Conservation (phyloP, 805 yeast genomes). For the Ogataea henricii region DNA sequence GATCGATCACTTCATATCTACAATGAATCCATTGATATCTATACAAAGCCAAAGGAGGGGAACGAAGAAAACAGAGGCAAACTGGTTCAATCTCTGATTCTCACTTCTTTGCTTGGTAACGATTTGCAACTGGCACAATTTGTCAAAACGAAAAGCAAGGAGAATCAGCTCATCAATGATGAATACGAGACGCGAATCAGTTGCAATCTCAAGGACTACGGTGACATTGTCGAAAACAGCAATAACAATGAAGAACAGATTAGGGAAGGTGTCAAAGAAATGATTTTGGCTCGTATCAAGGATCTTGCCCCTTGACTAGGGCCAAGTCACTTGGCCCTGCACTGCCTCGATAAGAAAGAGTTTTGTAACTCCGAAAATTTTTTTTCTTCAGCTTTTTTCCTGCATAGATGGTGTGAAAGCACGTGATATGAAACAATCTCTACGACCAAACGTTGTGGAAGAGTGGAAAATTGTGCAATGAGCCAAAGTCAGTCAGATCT, state of each 20-base stretch:
- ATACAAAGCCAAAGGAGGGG: conserved; percentile 21
- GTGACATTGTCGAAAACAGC: conserved; percentile 29
- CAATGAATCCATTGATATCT: conserved; percentile 29
- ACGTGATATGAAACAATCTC: background rate
- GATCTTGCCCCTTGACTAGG: conserved; percentile 6
- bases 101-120: conserved; percentile 25
- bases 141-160: conserved; percentile 32
- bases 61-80: conserved; percentile 19
- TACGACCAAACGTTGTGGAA: background rate
- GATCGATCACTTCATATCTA: conserved; percentile 36
- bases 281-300: conserved; percentile 2
- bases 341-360: background rate
- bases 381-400: background rate
- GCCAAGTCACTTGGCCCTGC: background rate
- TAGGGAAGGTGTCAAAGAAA: conserved; percentile 10
- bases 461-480: conserved; percentile 4
- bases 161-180: conserved; percentile 27
- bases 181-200: conserved; percentile 25
- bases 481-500: background rate
- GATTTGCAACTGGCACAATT: conserved; percentile 37
- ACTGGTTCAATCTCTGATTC: conserved; percentile 30
- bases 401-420: background rate
- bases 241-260: conserved; percentile 17
- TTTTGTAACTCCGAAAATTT: background rate
- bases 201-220: conserved; percentile 33